phyloP scores from a whole-genome alignment of 140 eudicot species.

The Bidens hawaiensis region DNA sequence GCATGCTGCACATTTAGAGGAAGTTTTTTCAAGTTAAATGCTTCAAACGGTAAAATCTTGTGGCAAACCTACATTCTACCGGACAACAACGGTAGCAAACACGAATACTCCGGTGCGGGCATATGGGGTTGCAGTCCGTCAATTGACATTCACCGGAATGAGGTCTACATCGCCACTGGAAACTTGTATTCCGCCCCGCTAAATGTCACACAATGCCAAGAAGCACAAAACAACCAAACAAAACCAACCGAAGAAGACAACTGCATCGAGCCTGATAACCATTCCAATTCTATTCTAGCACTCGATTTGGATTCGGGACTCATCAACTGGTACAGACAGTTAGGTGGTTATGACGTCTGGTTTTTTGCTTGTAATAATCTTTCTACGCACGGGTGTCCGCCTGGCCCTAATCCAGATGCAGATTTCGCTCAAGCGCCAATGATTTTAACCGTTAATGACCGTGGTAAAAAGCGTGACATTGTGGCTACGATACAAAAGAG shows the following conservation, averaged over 20 bases:
- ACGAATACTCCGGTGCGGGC: constrained; percentile 37
- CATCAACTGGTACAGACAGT: constrained; percentile 40
- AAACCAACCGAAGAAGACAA: constrained; percentile 30
- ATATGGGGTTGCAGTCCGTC: constrained; percentile 59
- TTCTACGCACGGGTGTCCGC: constrained; percentile 40
- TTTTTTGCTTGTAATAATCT: constrained; percentile 29
- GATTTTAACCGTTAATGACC: constrained; percentile 27
- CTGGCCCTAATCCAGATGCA: constrained; percentile 62
- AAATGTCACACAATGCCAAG: constrained; percentile 39
- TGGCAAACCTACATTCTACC: constrained; percentile 72
- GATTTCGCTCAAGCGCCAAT: constrained; percentile 70
- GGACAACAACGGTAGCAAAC: constrained; percentile 34
- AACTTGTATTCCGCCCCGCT: constrained; percentile 55
- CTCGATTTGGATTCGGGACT: constrained; percentile 34
- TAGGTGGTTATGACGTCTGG: constrained; percentile 49
- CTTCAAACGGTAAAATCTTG: constrained; percentile 41
- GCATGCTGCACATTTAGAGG: constrained; percentile 68
- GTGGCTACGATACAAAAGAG: constrained; percentile 62
- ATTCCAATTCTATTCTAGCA: constrained; percentile 37
- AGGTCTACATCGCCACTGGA: constrained; percentile 53
- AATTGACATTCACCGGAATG: constrained; percentile 36
- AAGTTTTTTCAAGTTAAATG: constrained; percentile 54
- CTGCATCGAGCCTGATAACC: constrained; percentile 37
- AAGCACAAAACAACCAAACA: constrained; percentile 46
- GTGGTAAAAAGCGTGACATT: constrained; percentile 32